Evolutionary conservation across 2,329 filamentous ascomycete genomes (phyloP), one percentile per base, ranked within the genome.

Genomic region (Ascochyta fabae): DNA sequence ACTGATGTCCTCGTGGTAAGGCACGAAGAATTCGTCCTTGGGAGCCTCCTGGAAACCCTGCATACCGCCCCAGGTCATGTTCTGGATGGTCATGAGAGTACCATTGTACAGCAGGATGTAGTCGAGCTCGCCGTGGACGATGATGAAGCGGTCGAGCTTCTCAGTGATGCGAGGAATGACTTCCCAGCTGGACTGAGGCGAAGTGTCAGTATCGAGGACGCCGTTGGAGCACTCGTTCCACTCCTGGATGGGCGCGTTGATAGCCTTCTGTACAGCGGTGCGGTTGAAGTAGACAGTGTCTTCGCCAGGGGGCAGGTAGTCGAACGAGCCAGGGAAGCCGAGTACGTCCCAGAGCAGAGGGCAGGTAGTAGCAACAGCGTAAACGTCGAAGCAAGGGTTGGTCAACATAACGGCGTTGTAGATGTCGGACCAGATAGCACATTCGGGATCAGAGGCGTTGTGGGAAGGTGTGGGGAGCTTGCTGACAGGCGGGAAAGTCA

Each of bases 351-450:
- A 91, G 2, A 84, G 78, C 3, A 87, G 62, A 0, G 91, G 91
- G 70, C 91, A 95, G 12, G 86, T 89, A 4, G 85, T 86, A 2
- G 84, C 84, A 13, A 94, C 83, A 46, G 89, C 84, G 75, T 94
- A 95, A 10, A 90, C 78, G 71, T 92, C 86, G 76, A 89, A 96
- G 78, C 91, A 95, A 0, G 91, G 91, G 76, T 95, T 95, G 31
- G 85, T 74, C 1, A 78, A 68, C 4, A 79, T 59, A 7, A 83
- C 82, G 27, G 85, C 87, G 0, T 79, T 62, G 64, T 78, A 78
- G 27, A 90, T 83, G 22, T 82, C 77, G 53, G 81, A 72, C 65
- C 83, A 89, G 19, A 91, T 66, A 45, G 80, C 78, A 70, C 90
- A 93, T 4, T 79, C 81, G 0, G 75, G 67, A n/a, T 70, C 62